Evolutionary conservation across 2,329 filamentous ascomycete species (phyloP), one percentile per base, ranked within the genome.

Genomic region (Cordyceps tenuipes): DNA sequence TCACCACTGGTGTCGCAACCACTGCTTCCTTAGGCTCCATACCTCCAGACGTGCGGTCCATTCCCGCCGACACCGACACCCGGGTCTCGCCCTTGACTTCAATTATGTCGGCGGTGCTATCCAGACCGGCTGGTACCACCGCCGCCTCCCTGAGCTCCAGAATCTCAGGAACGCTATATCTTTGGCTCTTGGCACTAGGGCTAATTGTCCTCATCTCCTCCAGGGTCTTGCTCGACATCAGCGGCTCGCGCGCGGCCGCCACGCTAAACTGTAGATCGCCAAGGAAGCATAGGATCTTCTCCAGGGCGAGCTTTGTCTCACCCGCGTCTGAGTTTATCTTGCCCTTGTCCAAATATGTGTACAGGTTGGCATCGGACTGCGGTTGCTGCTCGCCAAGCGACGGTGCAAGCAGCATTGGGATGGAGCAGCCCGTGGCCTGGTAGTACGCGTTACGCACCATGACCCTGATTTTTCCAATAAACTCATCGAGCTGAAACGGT

Each of bases 331-430:
- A 63, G 5, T 63, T 60, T n/a, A 72, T 62, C 17, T 66, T 66
- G 0, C 68, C 68, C 13, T 66, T 62, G 3, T 61, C 39, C 7
- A 66, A 57, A 69, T 68, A 71, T 21, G 64, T 61, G 1, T 67
- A 64, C 12, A 70, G 62, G 3, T 68, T 65, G 1, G 64, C 67
- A 4, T 64, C 55, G 23, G 34, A 6, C 34, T 36, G 34, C 34
- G 12, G 39, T 15, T 43, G 51, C 3, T 64, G 60, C 5, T 64
- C 62, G 3, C 59, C 56, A 4, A 64, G 13, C 26, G 47, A 8
- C 0, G 62, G 13, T 9, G 62, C 64, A 12, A 15, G 19, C 12
- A 21, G 13, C 7, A 60, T 49, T 12, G 52, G 58, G 6, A 39
- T 12, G 9, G 59, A 34, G 36, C 15, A 43, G 15, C 59, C 59